Evolutionary conservation across 2,329 filamentous ascomycete genomes (phyloP).

Genomic region (Apiospora kogelbergensis): DNA sequence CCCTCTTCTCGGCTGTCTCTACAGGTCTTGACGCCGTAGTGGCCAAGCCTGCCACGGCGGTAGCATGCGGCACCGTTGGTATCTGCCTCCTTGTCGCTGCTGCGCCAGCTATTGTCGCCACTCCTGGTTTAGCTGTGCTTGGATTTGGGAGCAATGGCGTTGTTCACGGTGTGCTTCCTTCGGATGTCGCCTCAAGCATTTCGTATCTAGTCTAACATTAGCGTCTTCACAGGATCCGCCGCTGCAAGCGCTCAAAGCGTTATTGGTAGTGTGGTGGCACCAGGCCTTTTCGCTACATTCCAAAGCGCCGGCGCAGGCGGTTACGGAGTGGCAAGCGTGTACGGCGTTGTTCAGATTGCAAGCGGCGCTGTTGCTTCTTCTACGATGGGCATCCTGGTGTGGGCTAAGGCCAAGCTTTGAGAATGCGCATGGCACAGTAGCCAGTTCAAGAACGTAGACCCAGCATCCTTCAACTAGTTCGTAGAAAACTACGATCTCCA

Average conservation of each 20-base stretch:
- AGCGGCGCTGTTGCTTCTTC: slow-evolving; percentile 11
- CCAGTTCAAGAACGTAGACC: not conserved
- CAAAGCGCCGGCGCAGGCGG: slow-evolving; percentile 25
- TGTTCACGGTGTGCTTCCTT: not conserved
- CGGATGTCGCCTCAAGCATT: not conserved
- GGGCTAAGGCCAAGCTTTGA: not conserved
- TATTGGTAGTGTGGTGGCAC: too few relatives aligned
- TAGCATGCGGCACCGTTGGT: not conserved
- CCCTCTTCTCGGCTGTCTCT: not conserved
- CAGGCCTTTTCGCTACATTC: too few relatives aligned
- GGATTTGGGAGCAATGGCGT: not conserved
- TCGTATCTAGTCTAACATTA: not conserved
- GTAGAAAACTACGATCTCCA: not conserved
- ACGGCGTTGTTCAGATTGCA: slow-evolving; percentile 15
- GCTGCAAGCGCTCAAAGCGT: too few relatives aligned
- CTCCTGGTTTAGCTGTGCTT: not conserved
- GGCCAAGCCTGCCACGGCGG: not conserved
- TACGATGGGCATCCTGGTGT: not conserved
- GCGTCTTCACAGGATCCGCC: slow-evolving; percentile 17
- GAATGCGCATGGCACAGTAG: not conserved
- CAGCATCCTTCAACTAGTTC: not conserved
- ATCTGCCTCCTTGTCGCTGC: not conserved
- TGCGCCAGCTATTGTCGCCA: not conserved
- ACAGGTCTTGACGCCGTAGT: not conserved
- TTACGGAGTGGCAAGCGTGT: slow-evolving; percentile 23